Base-by-base conservation (phyloP, 2,329 filamentous ascomycete genomes). In the Cryphonectria parasitica region DNA sequence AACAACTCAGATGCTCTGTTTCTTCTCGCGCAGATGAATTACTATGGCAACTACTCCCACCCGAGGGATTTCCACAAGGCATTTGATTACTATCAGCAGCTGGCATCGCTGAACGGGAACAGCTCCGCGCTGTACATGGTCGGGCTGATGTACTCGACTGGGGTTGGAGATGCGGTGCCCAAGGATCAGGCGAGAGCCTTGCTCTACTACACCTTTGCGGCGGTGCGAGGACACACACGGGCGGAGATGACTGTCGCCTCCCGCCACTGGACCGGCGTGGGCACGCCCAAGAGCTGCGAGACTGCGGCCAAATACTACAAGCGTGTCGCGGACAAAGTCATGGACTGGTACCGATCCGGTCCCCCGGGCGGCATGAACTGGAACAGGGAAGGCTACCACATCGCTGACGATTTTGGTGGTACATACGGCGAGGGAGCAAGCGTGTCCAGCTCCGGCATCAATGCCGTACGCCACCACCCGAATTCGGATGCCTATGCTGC, bases 341-440 rank as follows among this genome's bases (percentile, higher is more conserved):
- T 99, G 71, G 84, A 86, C 11, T 98, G 94, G 88, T 93, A 94
- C 79, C 89, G 93, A 62, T 94, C 94, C 5, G 97, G 96, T 0
- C 95, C 96, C 1, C 95, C 96, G 0, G 95, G 95, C 15, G 96
- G 96, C 5, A 90, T 92, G 81, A 85, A 88, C 43, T 91, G 97
- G 85, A 85, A 91, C 2, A 87, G 89, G 41, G 92, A 98, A 77
- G 89, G 91, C 8, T 97, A 93, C 82, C 89, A 93, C 69, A 92
- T 98, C 76, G 93, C 94, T 3, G 97, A 99, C 77, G 94, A 98
- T 64, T 85, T 91, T 41, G 97, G 96, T 10, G 96, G 96, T 60
- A 92, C 97, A 8, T 99, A 98, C 78, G 97, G 96, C 63, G 94
- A 97, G 81, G 97, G 96, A 3, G 96, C 96, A 17, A 98, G 95